Conservation (phyloP, 2,329 filamentous ascomycete species). For the Hypoxylon sp. region DNA sequence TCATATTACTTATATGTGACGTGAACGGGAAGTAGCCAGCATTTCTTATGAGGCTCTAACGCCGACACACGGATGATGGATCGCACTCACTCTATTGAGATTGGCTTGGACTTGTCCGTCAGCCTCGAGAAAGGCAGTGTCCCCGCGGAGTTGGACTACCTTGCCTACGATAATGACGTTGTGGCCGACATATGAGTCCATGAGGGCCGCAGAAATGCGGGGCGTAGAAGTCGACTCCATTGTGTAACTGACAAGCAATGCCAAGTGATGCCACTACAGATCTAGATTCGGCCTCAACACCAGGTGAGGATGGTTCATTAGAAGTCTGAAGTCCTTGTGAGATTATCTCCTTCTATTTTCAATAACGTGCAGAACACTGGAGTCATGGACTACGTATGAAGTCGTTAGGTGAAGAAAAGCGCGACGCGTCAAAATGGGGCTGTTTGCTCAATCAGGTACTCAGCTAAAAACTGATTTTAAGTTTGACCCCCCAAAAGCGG, state of each 20-base stretch:
- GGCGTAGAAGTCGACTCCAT: conserved; percentile 83
- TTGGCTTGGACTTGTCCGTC: conserved; percentile 81
- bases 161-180: conserved; percentile 89
- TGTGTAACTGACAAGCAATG: conserved; percentile 37
- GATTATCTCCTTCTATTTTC: background rate
- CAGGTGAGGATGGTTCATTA: background rate
- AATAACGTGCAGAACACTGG: background rate
- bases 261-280: background rate
- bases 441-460: background rate
- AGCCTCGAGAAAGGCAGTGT: conserved; percentile 83
- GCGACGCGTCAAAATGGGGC: conserved; percentile 23
- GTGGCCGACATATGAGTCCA: conserved; percentile 79
- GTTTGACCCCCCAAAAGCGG: conserved; percentile 4
- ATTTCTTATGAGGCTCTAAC: background rate
- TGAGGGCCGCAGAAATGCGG: conserved; percentile 83
- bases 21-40: background rate
- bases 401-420: background rate
- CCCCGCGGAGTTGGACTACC: conserved; percentile 84
- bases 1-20: background rate
- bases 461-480: conserved; percentile 9
- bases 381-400: conserved; percentile 1
- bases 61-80: background rate
- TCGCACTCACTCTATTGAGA: conserved; percentile 74
- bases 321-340: background rate
- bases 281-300: background rate